Base-by-base conservation (phyloP, 495 filamentous ascomycete species). In the Neohortaea acidophila region DNA sequence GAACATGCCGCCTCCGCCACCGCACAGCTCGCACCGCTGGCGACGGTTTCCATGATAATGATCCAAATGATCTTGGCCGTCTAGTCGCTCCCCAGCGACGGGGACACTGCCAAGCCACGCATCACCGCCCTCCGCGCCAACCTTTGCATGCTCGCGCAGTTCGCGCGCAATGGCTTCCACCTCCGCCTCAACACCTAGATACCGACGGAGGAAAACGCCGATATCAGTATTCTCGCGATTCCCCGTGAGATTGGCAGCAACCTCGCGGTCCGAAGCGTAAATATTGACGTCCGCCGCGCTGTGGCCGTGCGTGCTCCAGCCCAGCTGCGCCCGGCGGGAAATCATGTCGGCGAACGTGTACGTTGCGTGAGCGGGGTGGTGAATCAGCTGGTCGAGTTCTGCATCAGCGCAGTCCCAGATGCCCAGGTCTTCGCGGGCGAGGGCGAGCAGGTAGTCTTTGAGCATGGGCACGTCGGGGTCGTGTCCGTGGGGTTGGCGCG, bases 181-280 rank as follows among this genome's bases (percentile, higher is more conserved):
- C 51, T 94, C 77, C 2, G 39, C 45, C n/a, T 48, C 41, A 12
- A 96, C 66, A 33, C 72, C 75, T 1, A 97, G 68, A 51, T 87
- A 97, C 9, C 73, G 63, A 13, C 70, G 61, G 15, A 97, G 59
- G 57, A 92, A 96, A 21, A 65, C 58, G 11, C 89, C 89, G 3
- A 97, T 66, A 10, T 96, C 82, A 3, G 81, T 97, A 54, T 97
- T 97, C 64, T 97, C 89, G 42, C 87, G 75, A 55, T 94, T 94
- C 3, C 89, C 89, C 1, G 67, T 51, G 13, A 96, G 58, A 19
- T 48, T 49, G 2, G 68, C 64, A 0, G 67, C 52, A 3, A 69
- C 69, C 14, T 58, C 57, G 1, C 48, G 40, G 29, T 57, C 45
- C 0, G 76, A 79, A 41, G 78, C 74, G 55, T 92, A 94, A 47